Base-by-base conservation (phyloP, 768 basidiomycete species). In the Xerocomellus intermedius region DNA sequence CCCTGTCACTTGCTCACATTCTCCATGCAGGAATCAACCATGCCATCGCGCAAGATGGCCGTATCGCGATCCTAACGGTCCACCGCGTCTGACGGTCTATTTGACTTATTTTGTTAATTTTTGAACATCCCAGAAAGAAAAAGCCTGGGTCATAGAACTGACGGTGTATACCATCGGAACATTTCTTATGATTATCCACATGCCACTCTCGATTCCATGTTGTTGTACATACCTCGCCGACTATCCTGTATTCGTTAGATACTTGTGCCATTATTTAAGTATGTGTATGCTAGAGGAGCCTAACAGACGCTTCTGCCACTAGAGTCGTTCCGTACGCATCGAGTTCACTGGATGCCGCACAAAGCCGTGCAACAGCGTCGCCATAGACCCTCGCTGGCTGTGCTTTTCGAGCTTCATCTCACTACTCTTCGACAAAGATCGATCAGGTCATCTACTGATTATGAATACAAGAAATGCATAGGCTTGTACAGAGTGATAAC, bases 41-140 rank as follows among this genome's bases (percentile, higher is more conserved):
- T 66, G 85, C 79, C 48, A 94, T 94, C 42, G 74, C 81, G 12
- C 87, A 91, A 66, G 92, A 94, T 64, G 91, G 91, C 8, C 79
- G 79, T 26, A 80, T 91, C 17, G 91, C 92, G n/a, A 73, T 94
- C 30, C 74, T 93, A 39, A 92, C 86, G 5, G 84, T 92, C 45
- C 59, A 63, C 30, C 80, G 84, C 21, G 68, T 79, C 24, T 81
- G 58, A 68, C 24, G 17, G 13, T 16, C 8, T 12, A 51, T 50
- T 26, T 36, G 14, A 30, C 22, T 41, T 47, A 30, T 28, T 45
- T 50, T 24, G 26, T 35, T 17, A 38, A 33, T 17, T 37, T 37
- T 19, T 17, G 21, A 33, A 37, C 51, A 48, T 48, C 37, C 13
- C 21, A 32, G 22, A n/a, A 39, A 9, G 32, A 32, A 19, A 32